Evolutionary conservation across 768 basidiomycete species (phyloP).

Genomic region (Rhodotorula kratochvilovae): DNA sequence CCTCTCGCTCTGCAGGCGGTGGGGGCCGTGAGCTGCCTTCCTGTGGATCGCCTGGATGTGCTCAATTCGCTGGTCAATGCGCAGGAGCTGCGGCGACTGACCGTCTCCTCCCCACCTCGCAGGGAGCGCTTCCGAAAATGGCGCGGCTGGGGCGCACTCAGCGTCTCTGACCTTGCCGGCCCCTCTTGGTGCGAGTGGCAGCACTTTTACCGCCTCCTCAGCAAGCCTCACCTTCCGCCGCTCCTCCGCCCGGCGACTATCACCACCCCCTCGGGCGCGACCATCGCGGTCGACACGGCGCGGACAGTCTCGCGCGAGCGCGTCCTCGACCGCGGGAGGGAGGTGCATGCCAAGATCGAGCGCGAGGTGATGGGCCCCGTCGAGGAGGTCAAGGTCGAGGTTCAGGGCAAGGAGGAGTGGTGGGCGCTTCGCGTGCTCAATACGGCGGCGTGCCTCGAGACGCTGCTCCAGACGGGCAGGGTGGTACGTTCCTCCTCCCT

Average conservation of each 20-base stretch:
- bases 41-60: no score
- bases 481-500: slow-evolving; percentile 11
- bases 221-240: slow-evolving; percentile 18
- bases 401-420: slow-evolving; percentile 60
- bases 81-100: neutral
- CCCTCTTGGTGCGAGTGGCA: slow-evolving; percentile 35
- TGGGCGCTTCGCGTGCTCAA: slow-evolving; percentile 75
- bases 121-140: slow-evolving; percentile 29
- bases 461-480: slow-evolving; percentile 47
- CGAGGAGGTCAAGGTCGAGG: slow-evolving; percentile 56
- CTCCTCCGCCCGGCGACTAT: slow-evolving; percentile 19
- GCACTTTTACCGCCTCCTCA: slow-evolving; percentile 36
- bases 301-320: slow-evolving; percentile 56
- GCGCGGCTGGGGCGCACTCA: slow-evolving; percentile 18
- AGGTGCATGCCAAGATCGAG: slow-evolving; percentile 72
- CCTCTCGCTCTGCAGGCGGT: neutral
- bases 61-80: no score
- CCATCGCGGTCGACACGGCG: slow-evolving; percentile 49
- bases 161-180: slow-evolving; percentile 21
- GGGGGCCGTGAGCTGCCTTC: no score
- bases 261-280: slow-evolving; percentile 6
- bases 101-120: neutral
- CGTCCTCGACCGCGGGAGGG: slow-evolving; percentile 62
- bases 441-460: slow-evolving; percentile 63
- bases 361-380: slow-evolving; percentile 58